Base-by-base conservation (phyloP, 306 rosid genomes). In the Gastrolobium villosum region DNA sequence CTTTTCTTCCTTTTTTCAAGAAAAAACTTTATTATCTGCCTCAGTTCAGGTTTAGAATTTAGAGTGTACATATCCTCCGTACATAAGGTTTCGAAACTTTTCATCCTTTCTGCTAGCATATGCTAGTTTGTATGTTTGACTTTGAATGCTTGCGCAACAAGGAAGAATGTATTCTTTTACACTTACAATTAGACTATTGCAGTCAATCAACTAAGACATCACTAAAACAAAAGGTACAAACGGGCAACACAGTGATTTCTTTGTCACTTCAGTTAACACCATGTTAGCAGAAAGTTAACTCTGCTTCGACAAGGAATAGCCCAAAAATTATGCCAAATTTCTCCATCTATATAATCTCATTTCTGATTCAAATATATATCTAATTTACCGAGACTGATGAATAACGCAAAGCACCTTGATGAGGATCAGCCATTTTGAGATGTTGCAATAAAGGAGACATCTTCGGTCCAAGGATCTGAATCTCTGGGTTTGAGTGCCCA, bases 401-500 rank as follows among this genome's bases (percentile, higher is more conserved):
- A 79, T 79, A 86, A 68, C 48, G 88, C 76, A 82, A 28, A 36
- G 85, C 70, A 77, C 90, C 84, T 75, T 72, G 63, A 52, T n/a
- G 61, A 15, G 41, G 57, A 69, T 81, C 79, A 2, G 73, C 54
- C 81, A 36, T 68, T 65, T 26, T 43, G 48, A 88, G 54, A 66
- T 86, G 45, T 82, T 80, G 72, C 60, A 89, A 66, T 49, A 94
- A 28, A 5, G 89, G 82, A 72, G 89, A 41, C 87, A 81, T 30
- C 76, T 53, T 69, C 78, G 85, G 43, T 46, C 98, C 98, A 60
- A 89, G 69, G 61, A 90, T 86, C 82, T 79, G 83, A 15, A 92
- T 56, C 50, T 69, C 50, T 9, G 82, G 70, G 75, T 92, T 92
- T 15, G 92, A 90, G 85, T 90, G 89, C 53, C 97, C 94, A 9